phyloP scores from a whole-genome alignment of 163 green algal species.

The Picocystis sp. region DNA sequence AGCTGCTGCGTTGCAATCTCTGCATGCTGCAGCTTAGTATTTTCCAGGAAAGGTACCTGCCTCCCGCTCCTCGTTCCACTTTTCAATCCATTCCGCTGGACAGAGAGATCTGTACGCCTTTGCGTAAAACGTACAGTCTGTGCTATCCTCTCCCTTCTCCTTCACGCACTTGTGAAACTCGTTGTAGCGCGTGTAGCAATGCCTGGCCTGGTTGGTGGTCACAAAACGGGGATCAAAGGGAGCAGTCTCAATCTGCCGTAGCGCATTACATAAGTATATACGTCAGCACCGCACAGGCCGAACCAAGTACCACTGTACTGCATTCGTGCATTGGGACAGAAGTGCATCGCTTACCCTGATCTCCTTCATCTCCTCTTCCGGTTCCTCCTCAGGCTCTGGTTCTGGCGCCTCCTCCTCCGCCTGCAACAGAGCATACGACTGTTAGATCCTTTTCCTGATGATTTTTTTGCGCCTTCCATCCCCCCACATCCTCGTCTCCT shows the following conservation, averaged over 20 bases:
- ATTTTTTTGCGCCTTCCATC: too few relatives aligned
- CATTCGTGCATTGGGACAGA: too few relatives aligned
- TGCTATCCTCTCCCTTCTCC: constrained; percentile 43
- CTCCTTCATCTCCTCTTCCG: too few relatives aligned
- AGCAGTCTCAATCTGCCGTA: constrained; percentile 34
- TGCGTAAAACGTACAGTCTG: constrained; percentile 37
- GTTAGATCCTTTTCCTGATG: too few relatives aligned
- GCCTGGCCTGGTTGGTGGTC: constrained; percentile 61
- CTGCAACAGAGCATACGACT: too few relatives aligned
- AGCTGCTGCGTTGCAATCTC: constrained; percentile 17
- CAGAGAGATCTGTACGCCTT: constrained; percentile 45
- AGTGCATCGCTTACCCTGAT: too few relatives aligned
- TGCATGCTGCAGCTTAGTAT: constrained; percentile 31
- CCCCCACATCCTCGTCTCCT: too few relatives aligned
- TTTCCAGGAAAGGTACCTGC: constrained; percentile 45
- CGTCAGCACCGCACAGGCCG: too few relatives aligned
- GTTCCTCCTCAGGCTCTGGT: too few relatives aligned
- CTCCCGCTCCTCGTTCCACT: constrained; percentile 53
- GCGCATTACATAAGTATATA: too few relatives aligned
- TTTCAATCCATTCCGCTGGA: constrained; percentile 40
- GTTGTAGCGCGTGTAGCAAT: constrained; percentile 81
- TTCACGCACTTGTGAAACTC: constrained; percentile 48
- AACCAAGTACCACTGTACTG: too few relatives aligned
- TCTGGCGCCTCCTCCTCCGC: too few relatives aligned
- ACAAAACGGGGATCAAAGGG: constrained; percentile 63